phyloP scores from a whole-genome alignment of 177 flowering plant genomes.

The Vitis hybrid region DNA sequence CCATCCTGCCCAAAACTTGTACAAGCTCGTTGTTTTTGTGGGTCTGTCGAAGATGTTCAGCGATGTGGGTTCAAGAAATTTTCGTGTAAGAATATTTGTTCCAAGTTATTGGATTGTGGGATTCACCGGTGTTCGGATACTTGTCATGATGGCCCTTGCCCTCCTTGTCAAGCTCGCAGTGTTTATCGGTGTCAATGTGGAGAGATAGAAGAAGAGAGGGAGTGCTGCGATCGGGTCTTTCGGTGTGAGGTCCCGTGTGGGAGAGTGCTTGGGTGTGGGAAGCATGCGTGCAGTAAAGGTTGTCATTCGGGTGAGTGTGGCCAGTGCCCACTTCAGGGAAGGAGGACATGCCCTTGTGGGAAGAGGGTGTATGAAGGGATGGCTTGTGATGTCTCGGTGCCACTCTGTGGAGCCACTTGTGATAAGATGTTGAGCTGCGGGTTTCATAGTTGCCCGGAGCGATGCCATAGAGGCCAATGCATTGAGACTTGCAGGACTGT shows the following conservation, averaged over 20 bases:
- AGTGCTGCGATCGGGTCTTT: slow-evolving; percentile 65
- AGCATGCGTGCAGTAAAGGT: slow-evolving; percentile 71
- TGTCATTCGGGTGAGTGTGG: slow-evolving; percentile 87
- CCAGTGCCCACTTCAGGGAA: slow-evolving; percentile 75
- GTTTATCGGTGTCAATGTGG: slow-evolving; percentile 69
- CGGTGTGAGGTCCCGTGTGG: slow-evolving; percentile 62
- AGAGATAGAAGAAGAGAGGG: slow-evolving; percentile 54
- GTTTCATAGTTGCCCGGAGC: slow-evolving; percentile 77
- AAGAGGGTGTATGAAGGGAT: slow-evolving; percentile 67
- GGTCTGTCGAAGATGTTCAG: slow-evolving; percentile 52
- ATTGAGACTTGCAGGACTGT: slow-evolving; percentile 76
- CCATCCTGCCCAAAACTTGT: slow-evolving; percentile 88
- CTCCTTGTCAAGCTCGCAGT: slow-evolving; percentile 63
- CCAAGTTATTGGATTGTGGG: slow-evolving; percentile 56
- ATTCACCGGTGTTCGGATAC: slow-evolving; percentile 55
- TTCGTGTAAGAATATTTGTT: slow-evolving; percentile 57
- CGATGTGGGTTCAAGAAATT: slow-evolving; percentile 78
- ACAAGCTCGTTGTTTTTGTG: slow-evolving; percentile 63
- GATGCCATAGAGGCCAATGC: slow-evolving; percentile 87
- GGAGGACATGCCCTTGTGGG: slow-evolving; percentile 86
- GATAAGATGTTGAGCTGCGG: slow-evolving; percentile 72
- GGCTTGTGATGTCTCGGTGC: slow-evolving; percentile 69
- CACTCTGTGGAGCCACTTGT: slow-evolving; percentile 83
- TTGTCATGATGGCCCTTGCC: slow-evolving; percentile 78
- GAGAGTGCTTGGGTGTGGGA: slow-evolving; percentile 62